Conservation (phyloP, 78 protist genomes). For the Protostelium mycophagum region DNA sequence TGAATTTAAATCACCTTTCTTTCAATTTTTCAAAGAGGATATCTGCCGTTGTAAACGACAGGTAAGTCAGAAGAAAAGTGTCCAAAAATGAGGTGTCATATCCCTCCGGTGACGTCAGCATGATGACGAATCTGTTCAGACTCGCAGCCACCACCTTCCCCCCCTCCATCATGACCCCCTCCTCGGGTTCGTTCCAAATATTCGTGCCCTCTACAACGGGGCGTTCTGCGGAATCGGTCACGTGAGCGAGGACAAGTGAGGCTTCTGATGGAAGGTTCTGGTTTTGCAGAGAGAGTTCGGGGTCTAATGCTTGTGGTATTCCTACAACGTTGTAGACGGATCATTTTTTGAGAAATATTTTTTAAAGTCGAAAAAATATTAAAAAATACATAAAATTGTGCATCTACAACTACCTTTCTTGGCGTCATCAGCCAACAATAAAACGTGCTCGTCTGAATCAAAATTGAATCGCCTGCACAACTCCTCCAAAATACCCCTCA, state of each 20-base stretch:
- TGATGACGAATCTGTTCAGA: conserved; percentile 33
- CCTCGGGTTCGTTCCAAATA: not conserved
- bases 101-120: conserved; percentile 37
- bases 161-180: not conserved
- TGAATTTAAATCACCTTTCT: no score
- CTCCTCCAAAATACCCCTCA: not conserved
- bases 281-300: not conserved
- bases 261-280: not conserved
- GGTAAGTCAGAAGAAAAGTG: conserved; percentile 55
- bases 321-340: no score
- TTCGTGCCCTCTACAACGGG: not conserved
- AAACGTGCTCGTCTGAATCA: not conserved
- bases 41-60: conserved; percentile 59
- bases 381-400: no score
- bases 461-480: not conserved
- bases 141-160: conserved; percentile 12
- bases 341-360: no score
- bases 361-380: no score
- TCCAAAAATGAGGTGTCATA: conserved; percentile 41
- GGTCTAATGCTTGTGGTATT: not conserved
- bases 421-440: not conserved
- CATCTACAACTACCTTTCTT: no score
- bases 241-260: not conserved
- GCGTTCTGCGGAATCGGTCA: not conserved
- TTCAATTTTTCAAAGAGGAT: conserved; percentile 30